A percentile compares a stretch with the other conserved stretches of the same genome.
These are phyloP conservation scores for Przewalskia tangutica DNA, from an alignment of 257 asterid species.

Conservation along the genomic window DNA sequence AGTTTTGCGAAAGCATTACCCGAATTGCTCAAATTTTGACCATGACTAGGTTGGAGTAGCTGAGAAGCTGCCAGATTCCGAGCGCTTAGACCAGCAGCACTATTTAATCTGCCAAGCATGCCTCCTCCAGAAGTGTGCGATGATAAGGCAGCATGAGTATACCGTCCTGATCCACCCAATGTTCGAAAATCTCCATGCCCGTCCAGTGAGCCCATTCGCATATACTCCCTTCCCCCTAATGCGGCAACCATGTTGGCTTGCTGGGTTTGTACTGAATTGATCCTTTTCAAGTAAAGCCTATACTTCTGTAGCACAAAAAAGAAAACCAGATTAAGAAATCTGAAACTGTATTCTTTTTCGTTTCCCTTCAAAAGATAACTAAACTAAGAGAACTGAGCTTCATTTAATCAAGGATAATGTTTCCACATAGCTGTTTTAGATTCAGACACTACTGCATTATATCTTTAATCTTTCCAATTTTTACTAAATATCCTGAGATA, in stretches of 20 bases:
- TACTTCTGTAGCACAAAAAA: conserved; percentile 53
- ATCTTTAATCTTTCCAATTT: neutral
- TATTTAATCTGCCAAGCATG: conserved; percentile 67
- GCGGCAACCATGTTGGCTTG: conserved; percentile 78
- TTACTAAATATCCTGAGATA: neutral
- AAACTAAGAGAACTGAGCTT: neutral
- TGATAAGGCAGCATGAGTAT: conserved; percentile 33
- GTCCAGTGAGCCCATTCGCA: conserved; percentile 49
- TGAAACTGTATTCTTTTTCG: neutral
- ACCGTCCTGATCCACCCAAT: conserved; percentile 48
- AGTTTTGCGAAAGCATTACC: conserved; percentile 32
- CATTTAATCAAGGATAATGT: neutral
- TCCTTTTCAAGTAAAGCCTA: conserved; percentile 73
- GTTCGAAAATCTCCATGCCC: conserved; percentile 56
- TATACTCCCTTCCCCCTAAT: conserved; percentile 56
- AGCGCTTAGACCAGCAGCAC: conserved; percentile 42
- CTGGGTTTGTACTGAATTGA: conserved; percentile 51
- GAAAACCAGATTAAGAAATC: neutral
- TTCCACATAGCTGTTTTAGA: neutral
- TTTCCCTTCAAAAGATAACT: neutral
- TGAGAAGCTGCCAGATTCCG: conserved; percentile 33
- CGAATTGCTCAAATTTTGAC: conserved; percentile 41
- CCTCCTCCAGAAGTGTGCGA: conserved; percentile 36
- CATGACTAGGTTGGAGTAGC: conserved; percentile 42
- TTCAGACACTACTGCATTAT: neutral